Conservation (phyloP, 495 filamentous ascomycete species). For the Pseudotulostoma volvatum region DNA sequence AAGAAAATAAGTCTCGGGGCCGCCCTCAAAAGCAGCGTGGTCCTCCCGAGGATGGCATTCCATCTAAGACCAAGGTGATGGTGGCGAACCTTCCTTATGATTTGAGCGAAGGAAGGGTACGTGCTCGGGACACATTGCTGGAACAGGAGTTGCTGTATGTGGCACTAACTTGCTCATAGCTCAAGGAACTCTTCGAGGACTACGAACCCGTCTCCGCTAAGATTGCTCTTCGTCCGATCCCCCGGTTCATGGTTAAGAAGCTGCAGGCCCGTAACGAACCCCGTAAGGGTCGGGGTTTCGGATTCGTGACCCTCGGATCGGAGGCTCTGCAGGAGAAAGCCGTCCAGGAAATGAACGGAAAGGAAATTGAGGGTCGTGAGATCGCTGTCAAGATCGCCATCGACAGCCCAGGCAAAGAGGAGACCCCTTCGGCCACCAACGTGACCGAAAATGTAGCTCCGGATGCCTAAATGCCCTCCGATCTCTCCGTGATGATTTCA, state of each 20-base stretch:
- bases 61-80: slow-evolving; percentile 99
- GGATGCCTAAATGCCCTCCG: too few relatives aligned
- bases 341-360: slow-evolving; percentile 94
- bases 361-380: slow-evolving; percentile 94
- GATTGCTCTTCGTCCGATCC: slow-evolving; percentile 95
- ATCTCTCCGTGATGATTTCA: slow-evolving; percentile 18
- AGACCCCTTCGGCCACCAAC: slow-evolving; percentile 38
- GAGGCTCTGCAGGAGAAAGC: slow-evolving; percentile 96
- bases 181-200: slow-evolving; percentile 84
- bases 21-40: slow-evolving; percentile 58
- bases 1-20: slow-evolving; percentile 28
- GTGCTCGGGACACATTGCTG: slow-evolving; percentile 5
- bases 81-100: slow-evolving; percentile 98
- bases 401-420: slow-evolving; percentile 97
- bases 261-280: slow-evolving; percentile 93
- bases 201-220: slow-evolving; percentile 88
- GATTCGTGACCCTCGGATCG: slow-evolving; percentile 88
- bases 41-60: slow-evolving; percentile 91
- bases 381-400: slow-evolving; percentile 99
- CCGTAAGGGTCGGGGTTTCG: slow-evolving; percentile 98
- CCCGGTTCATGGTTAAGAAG: slow-evolving; percentile 99
- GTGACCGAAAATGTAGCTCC: slow-evolving; percentile 18
- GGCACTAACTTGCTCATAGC: slow-evolving; percentile 36
- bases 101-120: slow-evolving; percentile 88
- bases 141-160: slow-evolving; percentile 13